phyloP scores from a whole-genome alignment of 2,329 filamentous ascomycete genomes.

The Aspergillus glaucus region DNA sequence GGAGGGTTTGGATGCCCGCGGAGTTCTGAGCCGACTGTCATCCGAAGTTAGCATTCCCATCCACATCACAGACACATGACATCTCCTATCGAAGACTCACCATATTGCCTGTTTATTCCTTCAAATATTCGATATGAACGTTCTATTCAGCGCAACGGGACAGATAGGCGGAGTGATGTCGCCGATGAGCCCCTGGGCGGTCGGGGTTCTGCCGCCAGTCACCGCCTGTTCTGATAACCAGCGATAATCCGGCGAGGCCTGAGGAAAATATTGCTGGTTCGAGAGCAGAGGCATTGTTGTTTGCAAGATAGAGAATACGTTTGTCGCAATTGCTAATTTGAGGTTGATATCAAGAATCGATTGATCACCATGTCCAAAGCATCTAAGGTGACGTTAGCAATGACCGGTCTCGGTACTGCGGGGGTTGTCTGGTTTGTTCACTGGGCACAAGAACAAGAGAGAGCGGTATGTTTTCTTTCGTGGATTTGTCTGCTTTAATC shows the following conservation, averaged over 20 bases:
- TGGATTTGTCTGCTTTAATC: not conserved
- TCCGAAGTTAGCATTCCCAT: not conserved
- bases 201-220: slow-evolving; percentile 26
- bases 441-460: slow-evolving; percentile 77
- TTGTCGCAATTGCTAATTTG: not conserved
- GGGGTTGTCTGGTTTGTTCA: slow-evolving; percentile 81
- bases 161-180: slow-evolving; percentile 16
- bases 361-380: slow-evolving; percentile 70
- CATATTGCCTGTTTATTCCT: slow-evolving; percentile 19
- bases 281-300: not conserved
- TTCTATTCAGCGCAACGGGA: slow-evolving; percentile 3
- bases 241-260: slow-evolving; percentile 3
- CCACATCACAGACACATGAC: slow-evolving; percentile 2
- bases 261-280: not conserved
- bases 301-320: not conserved
- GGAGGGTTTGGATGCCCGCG: slow-evolving; percentile 93
- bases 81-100: slow-evolving; percentile 13
- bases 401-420: slow-evolving; percentile 68
- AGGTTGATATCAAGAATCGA: not conserved
- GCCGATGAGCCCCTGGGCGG: slow-evolving; percentile 27
- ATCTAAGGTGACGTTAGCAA: slow-evolving; percentile 76
- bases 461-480: slow-evolving; percentile 55
- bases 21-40: slow-evolving; percentile 94
- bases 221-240: slow-evolving; percentile 26
- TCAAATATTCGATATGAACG: slow-evolving; percentile 1